phyloP scores from a whole-genome alignment of 441 rosid species.

The Croton setiger region DNA sequence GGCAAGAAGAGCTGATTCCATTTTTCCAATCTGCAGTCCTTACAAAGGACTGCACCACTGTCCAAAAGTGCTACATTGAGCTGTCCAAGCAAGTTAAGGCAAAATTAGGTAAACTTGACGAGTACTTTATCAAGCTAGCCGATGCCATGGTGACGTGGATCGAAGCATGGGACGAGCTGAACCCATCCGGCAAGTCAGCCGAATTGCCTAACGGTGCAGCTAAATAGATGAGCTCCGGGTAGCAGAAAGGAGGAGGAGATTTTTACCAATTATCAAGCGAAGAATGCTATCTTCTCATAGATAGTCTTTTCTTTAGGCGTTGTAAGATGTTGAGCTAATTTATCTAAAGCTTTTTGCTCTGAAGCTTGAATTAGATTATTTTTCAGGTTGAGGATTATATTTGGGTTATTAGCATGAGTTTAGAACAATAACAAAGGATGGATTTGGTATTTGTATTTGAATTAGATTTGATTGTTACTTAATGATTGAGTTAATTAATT shows the following conservation, averaged over 20 bases:
- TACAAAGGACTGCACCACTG: constrained; percentile 67
- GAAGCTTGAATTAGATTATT: constrained; percentile 27
- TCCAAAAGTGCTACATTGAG: constrained; percentile 77
- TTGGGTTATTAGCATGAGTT: constrained; percentile 18
- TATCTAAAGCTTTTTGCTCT: constrained; percentile 16
- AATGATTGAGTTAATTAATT: constrained; percentile 7
- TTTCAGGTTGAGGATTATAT: constrained; percentile 21
- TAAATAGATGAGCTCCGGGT: constrained; percentile 23
- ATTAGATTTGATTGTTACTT: constrained; percentile 17
- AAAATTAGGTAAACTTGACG: constrained; percentile 61
- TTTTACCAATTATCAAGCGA: neutral
- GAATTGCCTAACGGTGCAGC: constrained; percentile 33
- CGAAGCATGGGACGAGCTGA: constrained; percentile 90
- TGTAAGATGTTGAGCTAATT: constrained; percentile 5
- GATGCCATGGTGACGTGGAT: constrained; percentile 93
- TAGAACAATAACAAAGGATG: constrained; percentile 29
- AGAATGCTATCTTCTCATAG: constrained; percentile 8
- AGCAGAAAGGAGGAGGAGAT: neutral
- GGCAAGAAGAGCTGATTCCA: constrained; percentile 89
- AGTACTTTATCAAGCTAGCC: constrained; percentile 73
- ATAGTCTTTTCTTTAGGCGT: neutral
- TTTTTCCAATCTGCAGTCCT: constrained; percentile 74
- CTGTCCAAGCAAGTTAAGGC: constrained; percentile 73
- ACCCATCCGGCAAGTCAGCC: constrained; percentile 40
- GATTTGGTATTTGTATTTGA: constrained; percentile 12